These are phyloP conservation scores for Blumeria graminis DNA, from an alignment of 2,329 filamentous ascomycete genomes.

Conservation along the genomic window DNA sequence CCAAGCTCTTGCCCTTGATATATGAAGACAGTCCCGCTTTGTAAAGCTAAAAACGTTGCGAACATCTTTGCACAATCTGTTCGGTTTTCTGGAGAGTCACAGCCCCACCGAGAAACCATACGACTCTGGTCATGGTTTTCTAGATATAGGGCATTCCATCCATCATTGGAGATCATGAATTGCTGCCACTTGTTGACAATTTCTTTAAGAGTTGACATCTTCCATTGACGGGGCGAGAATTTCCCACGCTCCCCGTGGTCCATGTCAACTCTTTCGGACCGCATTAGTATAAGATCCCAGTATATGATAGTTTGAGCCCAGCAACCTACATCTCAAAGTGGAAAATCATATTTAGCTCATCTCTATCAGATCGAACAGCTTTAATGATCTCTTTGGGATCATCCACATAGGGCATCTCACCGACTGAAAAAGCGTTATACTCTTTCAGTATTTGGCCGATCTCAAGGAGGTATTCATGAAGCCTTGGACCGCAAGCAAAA, in stretches of 20 bases:
- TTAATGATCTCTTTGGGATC: constrained; percentile 25
- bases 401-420: constrained; percentile 22
- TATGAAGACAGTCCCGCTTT: constrained; percentile 30
- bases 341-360: constrained; percentile 48
- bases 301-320: neutral
- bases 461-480: constrained; percentile 26
- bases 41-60: constrained; percentile 23
- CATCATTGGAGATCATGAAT: constrained; percentile 25
- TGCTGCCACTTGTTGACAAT: constrained; percentile 26
- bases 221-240: constrained; percentile 20
- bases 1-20: constrained; percentile 38
- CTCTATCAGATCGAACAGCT: constrained; percentile 28
- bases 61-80: constrained; percentile 26
- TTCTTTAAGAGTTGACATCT: constrained; percentile 18
- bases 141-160: constrained; percentile 32
- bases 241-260: constrained; percentile 23
- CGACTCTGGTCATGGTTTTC: constrained; percentile 33
- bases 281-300: neutral
- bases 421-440: constrained; percentile 27
- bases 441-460: constrained; percentile 22
- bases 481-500: constrained; percentile 31
- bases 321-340: constrained; percentile 35
- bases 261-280: constrained; percentile 20
- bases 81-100: constrained; percentile 20
- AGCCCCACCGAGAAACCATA: constrained; percentile 23